Conservation (phyloP, 2,329 filamentous ascomycete species). For the Mycogone perniciosa region DNA sequence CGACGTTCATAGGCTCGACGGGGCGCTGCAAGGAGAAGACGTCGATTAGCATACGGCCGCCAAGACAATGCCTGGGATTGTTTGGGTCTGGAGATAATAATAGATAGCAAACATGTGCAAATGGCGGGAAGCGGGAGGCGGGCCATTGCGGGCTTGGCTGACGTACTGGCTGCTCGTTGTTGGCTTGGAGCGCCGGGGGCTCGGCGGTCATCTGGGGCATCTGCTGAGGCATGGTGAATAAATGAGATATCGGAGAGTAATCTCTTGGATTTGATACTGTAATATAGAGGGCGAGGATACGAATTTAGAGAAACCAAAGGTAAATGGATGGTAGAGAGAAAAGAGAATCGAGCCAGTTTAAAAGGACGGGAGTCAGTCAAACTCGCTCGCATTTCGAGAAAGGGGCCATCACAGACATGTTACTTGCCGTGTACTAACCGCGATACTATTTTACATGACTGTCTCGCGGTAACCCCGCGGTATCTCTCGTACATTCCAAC, state of each 20-base stretch:
- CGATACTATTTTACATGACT: no score
- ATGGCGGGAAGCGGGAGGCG: neutral
- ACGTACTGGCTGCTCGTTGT: constrained; percentile 31
- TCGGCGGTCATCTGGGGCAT: constrained; percentile 29
- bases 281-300: neutral
- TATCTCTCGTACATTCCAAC: no score
- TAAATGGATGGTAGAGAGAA: neutral
- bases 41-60: neutral
- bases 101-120: no score
- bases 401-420: no score
- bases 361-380: neutral
- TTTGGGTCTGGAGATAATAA: neutral
- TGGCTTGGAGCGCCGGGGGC: constrained; percentile 21
- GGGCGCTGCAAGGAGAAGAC: constrained; percentile 22
- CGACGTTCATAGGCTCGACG: constrained; percentile 29
- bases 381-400: no score
- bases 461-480: no score
- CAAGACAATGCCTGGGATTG: neutral
- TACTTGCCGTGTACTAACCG: no score
- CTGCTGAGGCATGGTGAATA: constrained; percentile 19
- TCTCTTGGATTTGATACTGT: neutral
- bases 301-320: neutral
- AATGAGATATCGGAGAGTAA: neutral
- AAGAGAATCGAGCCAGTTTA: neutral
- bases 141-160: constrained; percentile 1